Evolutionary conservation across 2,329 filamentous ascomycete genomes (phyloP), one percentile per base, ranked within the genome.

Genomic region (Parastagonospora nodorum): DNA sequence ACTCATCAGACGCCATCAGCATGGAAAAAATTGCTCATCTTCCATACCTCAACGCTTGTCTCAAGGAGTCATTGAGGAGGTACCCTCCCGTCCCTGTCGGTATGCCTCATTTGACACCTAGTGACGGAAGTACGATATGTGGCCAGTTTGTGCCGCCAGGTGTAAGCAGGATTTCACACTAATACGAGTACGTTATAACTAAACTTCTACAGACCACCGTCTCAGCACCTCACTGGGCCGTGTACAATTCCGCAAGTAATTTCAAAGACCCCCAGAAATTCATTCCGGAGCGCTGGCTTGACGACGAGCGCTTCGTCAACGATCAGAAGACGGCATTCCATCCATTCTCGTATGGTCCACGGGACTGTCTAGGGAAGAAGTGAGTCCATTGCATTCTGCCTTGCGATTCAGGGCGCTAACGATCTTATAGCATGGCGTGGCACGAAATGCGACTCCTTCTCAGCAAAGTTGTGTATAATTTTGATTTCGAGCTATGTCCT

Each of bases 221-320:
- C 19, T 3, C 19, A 24, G 19, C 19, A 24, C 5, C 19, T 24
- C 19, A 24, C 19, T 24, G 19, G 19, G 19, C 19, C 19, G 5
- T 24, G 19, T 24, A 69, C 35, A 71, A 69, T 37, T 69, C 67
- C 0, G 15, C 57, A 11, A 59, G 56, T 7, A 67, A 74, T 44
- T 70, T 50, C 28, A 52, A 48, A 1, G 57, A 72, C 14, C 55
- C 68, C 1, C 64, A 69, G 8, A 31, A 14, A 0, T 72, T 53
- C 36, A 57, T 53, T 9, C 68, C 68, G 1, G 68, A 70, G 55
- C 55, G 77, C 8, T 80, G 75, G 75, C 51, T 78, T 4, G 63
- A 65, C 1, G 64, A 68, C 19, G 58, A 68, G 9, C 50, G 63
- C 29, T 77, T 71, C 38, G 44, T 40, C 2, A 45, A 48, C 5